A percentile compares a stretch with the other conserved stretches of the same genome.
Conservation (phyloP, 192 early-diverging fungal genomes). For the Tieghemiomyces parasiticus region DNA sequence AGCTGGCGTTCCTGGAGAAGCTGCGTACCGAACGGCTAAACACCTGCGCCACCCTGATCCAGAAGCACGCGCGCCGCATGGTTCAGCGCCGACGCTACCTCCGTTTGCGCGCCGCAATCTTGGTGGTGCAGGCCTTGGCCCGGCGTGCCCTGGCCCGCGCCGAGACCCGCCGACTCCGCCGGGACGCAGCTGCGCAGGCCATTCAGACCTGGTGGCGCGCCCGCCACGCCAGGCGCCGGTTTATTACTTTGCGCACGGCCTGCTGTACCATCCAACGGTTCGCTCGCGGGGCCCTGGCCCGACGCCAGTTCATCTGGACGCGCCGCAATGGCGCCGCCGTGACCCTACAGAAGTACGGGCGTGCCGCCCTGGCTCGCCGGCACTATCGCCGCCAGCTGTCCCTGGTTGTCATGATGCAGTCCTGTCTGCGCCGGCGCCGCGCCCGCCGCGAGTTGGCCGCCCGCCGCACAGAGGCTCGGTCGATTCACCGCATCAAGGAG, state of each 20-base stretch:
- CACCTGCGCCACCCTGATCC: slow-evolving; percentile 67
- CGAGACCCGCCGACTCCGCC: slow-evolving; percentile 33
- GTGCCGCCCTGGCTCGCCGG: slow-evolving; percentile 48
- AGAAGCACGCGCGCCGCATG: slow-evolving; percentile 69
- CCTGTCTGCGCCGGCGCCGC: slow-evolving; percentile 52
- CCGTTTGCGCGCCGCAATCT: slow-evolving; percentile 35
- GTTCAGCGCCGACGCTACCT: slow-evolving; percentile 46
- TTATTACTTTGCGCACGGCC: slow-evolving; percentile 23
- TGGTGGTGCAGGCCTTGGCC: slow-evolving; percentile 46
- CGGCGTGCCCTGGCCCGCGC: slow-evolving; percentile 46
- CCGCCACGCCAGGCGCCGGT: slow-evolving; percentile 37
- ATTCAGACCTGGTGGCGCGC: slow-evolving; percentile 66
- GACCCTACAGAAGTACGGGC: slow-evolving; percentile 58
- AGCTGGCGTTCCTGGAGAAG: slow-evolving; percentile 63
- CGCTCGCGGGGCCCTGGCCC: slow-evolving; percentile 50
- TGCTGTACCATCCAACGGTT: slow-evolving; percentile 48
- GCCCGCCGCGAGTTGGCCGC: slow-evolving; percentile 53
- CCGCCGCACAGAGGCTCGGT: slow-evolving; percentile 72
- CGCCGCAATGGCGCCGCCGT: slow-evolving; percentile 54
- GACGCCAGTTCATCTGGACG: slow-evolving; percentile 34
- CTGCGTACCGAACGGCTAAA: slow-evolving; percentile 70
- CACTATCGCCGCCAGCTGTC: slow-evolving; percentile 33
- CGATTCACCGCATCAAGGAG: slow-evolving; percentile 87
- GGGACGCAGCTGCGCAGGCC: slow-evolving; percentile 47
- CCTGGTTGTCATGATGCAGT: slow-evolving; percentile 65